Evolutionary conservation across 2,329 filamentous ascomycete genomes (phyloP).

Genomic region (Dactylellina leptospora): DNA sequence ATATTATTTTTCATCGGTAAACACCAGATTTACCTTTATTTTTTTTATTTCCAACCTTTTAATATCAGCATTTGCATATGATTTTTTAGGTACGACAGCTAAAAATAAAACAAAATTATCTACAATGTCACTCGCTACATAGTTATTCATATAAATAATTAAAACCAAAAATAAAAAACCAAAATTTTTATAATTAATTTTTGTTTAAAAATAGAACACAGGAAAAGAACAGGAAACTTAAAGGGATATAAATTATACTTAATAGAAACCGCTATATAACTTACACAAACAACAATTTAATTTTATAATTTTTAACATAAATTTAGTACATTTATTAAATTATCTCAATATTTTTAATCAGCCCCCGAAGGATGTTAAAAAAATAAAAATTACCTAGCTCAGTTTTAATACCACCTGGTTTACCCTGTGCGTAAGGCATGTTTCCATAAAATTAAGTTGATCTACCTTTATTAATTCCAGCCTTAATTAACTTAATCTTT

Average conservation of each 20-base stretch:
- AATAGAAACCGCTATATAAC: constrained; percentile 5
- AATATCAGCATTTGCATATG: too few relatives aligned
- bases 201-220: background rate
- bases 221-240: background rate
- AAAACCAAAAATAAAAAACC: background rate
- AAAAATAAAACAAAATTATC: background rate
- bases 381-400: constrained; percentile 2
- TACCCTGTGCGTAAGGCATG: too few relatives aligned
- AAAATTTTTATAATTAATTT: background rate
- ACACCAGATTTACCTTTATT: constrained; percentile 59
- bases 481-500: constrained; percentile 19
- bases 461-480: constrained; percentile 16
- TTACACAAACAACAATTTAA: constrained; percentile 1
- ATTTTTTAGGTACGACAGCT: background rate
- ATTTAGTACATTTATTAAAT: constrained; percentile 1
- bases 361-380: too few relatives aligned
- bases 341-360: background rate
- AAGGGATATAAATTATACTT: constrained; percentile 30
- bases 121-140: background rate
- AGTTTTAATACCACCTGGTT: background rate
- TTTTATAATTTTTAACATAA: background rate
- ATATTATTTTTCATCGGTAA: background rate
- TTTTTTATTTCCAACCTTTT: constrained; percentile 51
- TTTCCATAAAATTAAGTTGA: background rate
- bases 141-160: constrained; percentile 17